These are phyloP conservation scores for Protomyces gravidus DNA, from an alignment of 1,139 yeast species.

Conservation along the genomic window DNA sequence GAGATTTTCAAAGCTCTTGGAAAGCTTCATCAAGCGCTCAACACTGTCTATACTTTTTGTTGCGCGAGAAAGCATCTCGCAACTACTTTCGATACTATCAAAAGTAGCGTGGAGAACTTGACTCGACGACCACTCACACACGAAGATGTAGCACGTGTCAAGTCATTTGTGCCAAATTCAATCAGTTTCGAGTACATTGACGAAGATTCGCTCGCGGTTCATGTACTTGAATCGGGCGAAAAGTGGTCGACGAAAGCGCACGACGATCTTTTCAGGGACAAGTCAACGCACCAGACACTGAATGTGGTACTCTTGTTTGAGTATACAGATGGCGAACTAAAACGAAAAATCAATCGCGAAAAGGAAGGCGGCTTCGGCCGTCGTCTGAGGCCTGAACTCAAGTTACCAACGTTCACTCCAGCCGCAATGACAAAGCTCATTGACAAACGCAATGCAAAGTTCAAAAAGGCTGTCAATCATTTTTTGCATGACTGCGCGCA, in stretches of 20 bases:
- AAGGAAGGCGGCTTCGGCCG: constrained; percentile 35
- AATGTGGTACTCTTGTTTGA: constrained; percentile 59
- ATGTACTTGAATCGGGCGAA: constrained; percentile 20
- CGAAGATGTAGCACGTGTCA: constrained; percentile 60
- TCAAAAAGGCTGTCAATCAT: constrained; percentile 45
- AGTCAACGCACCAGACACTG: constrained; percentile 23
- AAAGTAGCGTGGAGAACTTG: constrained; percentile 47
- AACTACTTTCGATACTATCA: constrained; percentile 50
- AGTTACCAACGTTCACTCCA: constrained; percentile 47
- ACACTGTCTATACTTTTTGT: constrained; percentile 53
- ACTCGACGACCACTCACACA: constrained; percentile 30
- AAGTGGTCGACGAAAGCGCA: constrained; percentile 34
- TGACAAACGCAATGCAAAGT: constrained; percentile 54
- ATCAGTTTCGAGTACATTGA: constrained; percentile 64
- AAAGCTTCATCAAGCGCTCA: constrained; percentile 38
- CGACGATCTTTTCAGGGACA: constrained; percentile 24
- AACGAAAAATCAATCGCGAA: constrained; percentile 40
- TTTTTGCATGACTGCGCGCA: constrained; percentile 44
- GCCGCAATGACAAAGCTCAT: constrained; percentile 59
- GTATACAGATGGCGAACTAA: constrained; percentile 63
- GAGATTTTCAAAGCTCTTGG: constrained; percentile 20
- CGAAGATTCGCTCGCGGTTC: constrained; percentile 38
- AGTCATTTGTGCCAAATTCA: constrained; percentile 62
- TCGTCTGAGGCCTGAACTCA: constrained; percentile 39
- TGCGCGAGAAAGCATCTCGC: constrained; percentile 53